Evolutionary conservation across 495 filamentous ascomycete species (phyloP).

Genomic region (Mycothermus thermophilus): DNA sequence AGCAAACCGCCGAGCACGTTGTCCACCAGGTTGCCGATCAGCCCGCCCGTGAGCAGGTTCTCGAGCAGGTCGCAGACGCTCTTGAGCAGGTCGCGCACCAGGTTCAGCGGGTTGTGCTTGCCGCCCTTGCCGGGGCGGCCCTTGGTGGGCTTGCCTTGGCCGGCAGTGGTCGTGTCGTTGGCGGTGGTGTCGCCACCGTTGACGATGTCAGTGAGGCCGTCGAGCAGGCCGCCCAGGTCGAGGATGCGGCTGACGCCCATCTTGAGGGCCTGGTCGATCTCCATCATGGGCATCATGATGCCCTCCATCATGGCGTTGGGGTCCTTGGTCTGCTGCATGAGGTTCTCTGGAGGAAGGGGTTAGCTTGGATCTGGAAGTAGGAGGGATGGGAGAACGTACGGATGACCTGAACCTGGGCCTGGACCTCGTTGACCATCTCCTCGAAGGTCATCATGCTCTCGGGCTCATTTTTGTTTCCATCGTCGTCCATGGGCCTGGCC

Average conservation of each 20-base stretch:
- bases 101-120: not conserved
- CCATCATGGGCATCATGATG: slow-evolving; percentile 4
- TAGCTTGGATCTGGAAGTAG: not conserved
- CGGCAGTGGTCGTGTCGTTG: too few relatives aligned
- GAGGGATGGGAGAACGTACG: slow-evolving; percentile 2
- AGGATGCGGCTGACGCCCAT: slow-evolving; percentile 3
- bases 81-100: not conserved
- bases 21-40: not conserved
- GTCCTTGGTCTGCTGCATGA: slow-evolving; percentile 4
- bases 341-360: not conserved
- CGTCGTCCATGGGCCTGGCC: not conserved
- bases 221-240: not conserved
- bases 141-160: too few relatives aligned
- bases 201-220: not conserved
- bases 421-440: slow-evolving; percentile 2
- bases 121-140: too few relatives aligned
- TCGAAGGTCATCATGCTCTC: slow-evolving; percentile 2
- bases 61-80: slow-evolving; percentile 1
- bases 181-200: too few relatives aligned
- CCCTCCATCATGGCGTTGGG: slow-evolving; percentile 1
- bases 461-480: too few relatives aligned
- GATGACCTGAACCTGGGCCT: slow-evolving; percentile 7
- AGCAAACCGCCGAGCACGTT: not conserved
- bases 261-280: slow-evolving; percentile 5
- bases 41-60: slow-evolving; percentile 1